These are phyloP conservation scores for Aaosphaeria arxii DNA, from an alignment of 2,329 filamentous ascomycete genomes.

Conservation along the genomic window DNA sequence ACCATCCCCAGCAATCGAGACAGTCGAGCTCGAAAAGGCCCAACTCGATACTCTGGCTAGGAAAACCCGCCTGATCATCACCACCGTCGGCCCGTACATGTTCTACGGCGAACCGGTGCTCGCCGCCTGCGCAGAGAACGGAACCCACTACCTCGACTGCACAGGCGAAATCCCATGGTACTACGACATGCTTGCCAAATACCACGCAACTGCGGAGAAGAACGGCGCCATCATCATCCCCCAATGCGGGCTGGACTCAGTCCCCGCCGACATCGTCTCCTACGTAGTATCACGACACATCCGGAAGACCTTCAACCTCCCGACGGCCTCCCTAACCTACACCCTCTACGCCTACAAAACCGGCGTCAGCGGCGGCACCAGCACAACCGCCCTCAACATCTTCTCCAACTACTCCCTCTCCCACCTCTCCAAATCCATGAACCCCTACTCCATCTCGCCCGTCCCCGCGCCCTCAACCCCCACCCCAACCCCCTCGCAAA, in stretches of 20 bases:
- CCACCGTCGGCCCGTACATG: constrained; percentile 62
- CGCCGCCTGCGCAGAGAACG: constrained; percentile 61
- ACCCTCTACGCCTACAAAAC: constrained; percentile 53
- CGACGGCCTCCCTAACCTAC: constrained; percentile 51
- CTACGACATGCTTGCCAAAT: constrained; percentile 59
- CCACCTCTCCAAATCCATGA: constrained; percentile 47
- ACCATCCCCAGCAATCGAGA: constrained; percentile 54
- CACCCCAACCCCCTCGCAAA: constrained; percentile 27
- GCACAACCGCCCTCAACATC: constrained; percentile 63
- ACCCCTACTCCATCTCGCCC: constrained; percentile 52
- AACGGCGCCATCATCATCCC: constrained; percentile 62
- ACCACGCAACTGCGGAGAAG: constrained; percentile 57
- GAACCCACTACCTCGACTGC: constrained; percentile 66
- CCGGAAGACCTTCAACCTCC: constrained; percentile 49
- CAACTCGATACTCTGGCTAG: constrained; percentile 52
- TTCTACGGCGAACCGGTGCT: constrained; percentile 63
- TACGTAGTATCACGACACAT: constrained; percentile 53
- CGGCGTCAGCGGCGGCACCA: constrained; percentile 53
- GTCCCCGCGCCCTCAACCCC: constrained; percentile 37
- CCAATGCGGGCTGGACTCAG: constrained; percentile 60
- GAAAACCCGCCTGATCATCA: constrained; percentile 59
- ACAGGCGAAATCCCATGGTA: constrained; percentile 66
- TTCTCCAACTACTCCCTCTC: constrained; percentile 47
- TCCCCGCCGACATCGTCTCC: constrained; percentile 57
- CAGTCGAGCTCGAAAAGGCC: constrained; percentile 42